phyloP scores from a whole-genome alignment of 768 basidiomycete genomes.

The Lyophyllum atratum region DNA sequence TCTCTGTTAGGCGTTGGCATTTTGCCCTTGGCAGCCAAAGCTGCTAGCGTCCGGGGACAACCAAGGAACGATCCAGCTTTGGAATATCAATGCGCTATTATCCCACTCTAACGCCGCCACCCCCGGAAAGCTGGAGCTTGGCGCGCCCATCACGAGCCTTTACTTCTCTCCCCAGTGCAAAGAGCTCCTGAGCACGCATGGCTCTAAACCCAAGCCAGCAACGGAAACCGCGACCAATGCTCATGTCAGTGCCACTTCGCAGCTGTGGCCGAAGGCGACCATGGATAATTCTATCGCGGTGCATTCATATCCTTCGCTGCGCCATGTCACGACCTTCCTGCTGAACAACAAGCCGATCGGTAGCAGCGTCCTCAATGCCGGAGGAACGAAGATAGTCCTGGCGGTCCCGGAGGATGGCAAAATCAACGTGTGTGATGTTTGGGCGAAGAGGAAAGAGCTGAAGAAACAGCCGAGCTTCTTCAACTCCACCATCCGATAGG shows the following conservation, averaged over 20 bases:
- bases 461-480: constrained; percentile 34
- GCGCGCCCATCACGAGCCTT: constrained; percentile 66
- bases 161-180: constrained; percentile 81
- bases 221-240: neutral
- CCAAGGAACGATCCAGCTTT: constrained; percentile 53
- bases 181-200: constrained; percentile 85
- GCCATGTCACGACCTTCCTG: constrained; percentile 47
- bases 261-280: constrained; percentile 19
- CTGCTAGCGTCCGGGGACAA: constrained; percentile 78
- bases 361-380: constrained; percentile 56
- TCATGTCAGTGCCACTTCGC: neutral
- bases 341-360: constrained; percentile 55
- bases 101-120: constrained; percentile 43
- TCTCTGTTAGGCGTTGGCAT: constrained; percentile 68
- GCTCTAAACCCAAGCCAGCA: constrained; percentile 22
- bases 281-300: constrained; percentile 44
- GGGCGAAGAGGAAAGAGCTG: constrained; percentile 45
- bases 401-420: constrained; percentile 67
- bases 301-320: constrained; percentile 61
- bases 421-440: constrained; percentile 63
- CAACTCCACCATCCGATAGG: constrained; percentile 27
- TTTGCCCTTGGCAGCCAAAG: constrained; percentile 87
- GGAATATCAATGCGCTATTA: constrained; percentile 50
- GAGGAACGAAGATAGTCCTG: constrained; percentile 53
- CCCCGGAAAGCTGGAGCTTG: constrained; percentile 47